Base-by-base conservation (phyloP, 352 stramenopile species). In the Phytophthora litchii region DNA sequence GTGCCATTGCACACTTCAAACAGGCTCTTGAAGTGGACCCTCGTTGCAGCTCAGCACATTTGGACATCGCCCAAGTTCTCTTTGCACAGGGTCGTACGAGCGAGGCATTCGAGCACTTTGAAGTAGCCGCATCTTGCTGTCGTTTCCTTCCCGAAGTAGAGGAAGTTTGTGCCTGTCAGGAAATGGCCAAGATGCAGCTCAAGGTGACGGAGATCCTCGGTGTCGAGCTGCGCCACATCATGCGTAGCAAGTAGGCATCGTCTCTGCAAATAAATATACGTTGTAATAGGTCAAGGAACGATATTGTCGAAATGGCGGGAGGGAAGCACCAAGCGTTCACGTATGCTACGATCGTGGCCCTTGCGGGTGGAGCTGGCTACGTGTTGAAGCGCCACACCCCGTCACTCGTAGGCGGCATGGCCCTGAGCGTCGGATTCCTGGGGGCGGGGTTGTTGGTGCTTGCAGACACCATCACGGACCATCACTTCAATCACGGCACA, bases 141-240 rank as follows among this genome's bases (percentile, higher is more conserved):
- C 86, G 86, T 17, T 93, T 92, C 70, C 46, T 95, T 40, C 84
- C 86, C 14, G 86, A 93, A 60, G 79, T 93, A 13, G 86, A 95
- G 46, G 86, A 93, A 48, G 83, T 89, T 25, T 94, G 84, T 19
- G 70, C 86, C 9, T 88, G 82, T 48, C 67, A 82, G 43, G 72
- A 77, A 29, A 91, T 94, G 74, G 86, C 86, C n/a, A 83, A 77
- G 48, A 93, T 93, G 83, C 86, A 94, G 71, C 76, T 92, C 31
- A 77, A 86, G 53, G 86, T 90, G 31, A 92, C 82, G 25, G 83
- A 91, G 44, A 93, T 95, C 38, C 74, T 95, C 16, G 86, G 83
- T 41, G 86, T 95, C 37, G 83, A 95, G 54, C 66, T 95, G 49
- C 80, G 83, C 50, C 86, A 95, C 69, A 90, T 93, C 67, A 90